Percentiles rank a stretch among this genome's conserved stretches.
Conservation (phyloP, 1,284 basidiomycete species). For the Sporisorium exsertum region DNA sequence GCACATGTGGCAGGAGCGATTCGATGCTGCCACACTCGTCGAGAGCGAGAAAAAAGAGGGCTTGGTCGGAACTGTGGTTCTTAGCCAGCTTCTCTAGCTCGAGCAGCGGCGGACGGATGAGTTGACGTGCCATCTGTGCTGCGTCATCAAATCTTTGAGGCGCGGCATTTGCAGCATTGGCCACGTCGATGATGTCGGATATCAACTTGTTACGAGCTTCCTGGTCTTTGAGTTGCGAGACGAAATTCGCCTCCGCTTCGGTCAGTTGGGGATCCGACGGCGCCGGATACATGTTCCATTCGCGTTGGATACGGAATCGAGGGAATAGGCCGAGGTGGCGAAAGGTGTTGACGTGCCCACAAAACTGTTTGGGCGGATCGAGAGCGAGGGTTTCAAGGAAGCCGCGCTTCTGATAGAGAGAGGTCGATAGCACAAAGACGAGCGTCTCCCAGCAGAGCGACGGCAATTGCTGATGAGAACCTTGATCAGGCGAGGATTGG, state of each 20-base stretch:
- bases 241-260: neutral
- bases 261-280: neutral
- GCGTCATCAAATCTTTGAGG: neutral
- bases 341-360: neutral
- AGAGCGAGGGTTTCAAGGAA: neutral
- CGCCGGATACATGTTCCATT: neutral
- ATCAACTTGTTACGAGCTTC: neutral
- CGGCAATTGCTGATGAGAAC: too few relatives aligned
- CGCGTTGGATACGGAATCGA: neutral
- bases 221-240: neutral
- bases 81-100: neutral
- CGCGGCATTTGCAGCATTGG: neutral
- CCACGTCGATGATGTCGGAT: neutral
- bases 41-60: neutral
- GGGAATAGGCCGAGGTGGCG: neutral
- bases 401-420: neutral
- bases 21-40: neutral
- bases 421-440: neutral
- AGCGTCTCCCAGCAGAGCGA: slow-evolving; percentile 1
- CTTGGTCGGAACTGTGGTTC: too few relatives aligned
- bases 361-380: neutral
- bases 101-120: neutral
- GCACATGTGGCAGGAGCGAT: neutral
- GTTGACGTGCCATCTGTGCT: neutral
- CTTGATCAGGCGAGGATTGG: too few relatives aligned